phyloP scores from a whole-genome alignment of 176 grass and related monocot species.

The Carex pumila region DNA sequence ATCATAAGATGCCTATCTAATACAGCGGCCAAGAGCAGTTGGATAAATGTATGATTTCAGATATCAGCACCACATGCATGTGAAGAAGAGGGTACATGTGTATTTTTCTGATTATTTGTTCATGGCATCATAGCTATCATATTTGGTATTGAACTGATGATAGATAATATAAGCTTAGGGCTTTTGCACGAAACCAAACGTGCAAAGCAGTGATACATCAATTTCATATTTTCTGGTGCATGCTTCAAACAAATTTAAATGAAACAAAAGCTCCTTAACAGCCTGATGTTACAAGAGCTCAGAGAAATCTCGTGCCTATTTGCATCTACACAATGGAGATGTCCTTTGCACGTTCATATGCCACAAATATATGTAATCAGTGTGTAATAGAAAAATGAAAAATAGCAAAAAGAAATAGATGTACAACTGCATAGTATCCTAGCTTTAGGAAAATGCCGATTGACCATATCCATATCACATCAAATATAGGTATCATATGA shows the following conservation, averaged over 20 bases:
- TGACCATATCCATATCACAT: neutral
- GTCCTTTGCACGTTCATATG: neutral
- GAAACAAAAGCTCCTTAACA: neutral
- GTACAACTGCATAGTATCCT: neutral
- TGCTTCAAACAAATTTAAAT: neutral
- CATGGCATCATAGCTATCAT: neutral
- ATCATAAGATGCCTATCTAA: neutral
- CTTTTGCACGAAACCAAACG: neutral
- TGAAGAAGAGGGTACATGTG: neutral
- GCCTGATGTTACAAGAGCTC: neutral
- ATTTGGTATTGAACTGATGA: neutral
- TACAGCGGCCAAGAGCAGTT: neutral
- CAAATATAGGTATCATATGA: neutral
- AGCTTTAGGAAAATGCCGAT: neutral
- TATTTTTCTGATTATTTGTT: neutral
- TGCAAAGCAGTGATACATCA: neutral
- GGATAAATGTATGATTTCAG: neutral
- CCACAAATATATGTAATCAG: neutral
- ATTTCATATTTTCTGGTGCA: neutral
- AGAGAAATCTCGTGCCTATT: neutral
- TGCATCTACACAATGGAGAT: neutral
- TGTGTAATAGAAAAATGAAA: neutral
- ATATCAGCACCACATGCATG: neutral
- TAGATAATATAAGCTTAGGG: neutral
- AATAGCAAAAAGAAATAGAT: neutral